Evolutionary conservation across 768 basidiomycete species (phyloP).

Genomic region (Glaciozyma antarctica): DNA sequence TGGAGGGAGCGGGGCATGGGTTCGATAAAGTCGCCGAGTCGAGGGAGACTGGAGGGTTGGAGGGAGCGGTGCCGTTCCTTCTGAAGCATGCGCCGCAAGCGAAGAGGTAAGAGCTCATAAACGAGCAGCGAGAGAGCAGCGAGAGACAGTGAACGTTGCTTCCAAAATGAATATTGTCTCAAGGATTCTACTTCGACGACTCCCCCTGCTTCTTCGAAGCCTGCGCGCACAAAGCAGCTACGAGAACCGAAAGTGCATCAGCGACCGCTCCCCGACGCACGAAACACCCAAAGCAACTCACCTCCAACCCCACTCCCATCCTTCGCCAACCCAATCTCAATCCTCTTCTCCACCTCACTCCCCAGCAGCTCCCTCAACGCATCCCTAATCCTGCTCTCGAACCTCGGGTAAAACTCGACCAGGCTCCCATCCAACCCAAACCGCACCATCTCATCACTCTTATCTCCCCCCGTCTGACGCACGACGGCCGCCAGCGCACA

Average conservation of each 20-base stretch:
- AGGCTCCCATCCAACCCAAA: slow-evolving; percentile 93
- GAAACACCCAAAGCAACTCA: slow-evolving; percentile 42
- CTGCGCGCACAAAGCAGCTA: slow-evolving; percentile 29
- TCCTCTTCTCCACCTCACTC: slow-evolving; percentile 62
- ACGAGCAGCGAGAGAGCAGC: too few species aligned
- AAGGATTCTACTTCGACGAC: neutral
- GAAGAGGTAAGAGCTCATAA: too few species aligned
- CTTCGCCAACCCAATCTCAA: slow-evolving; percentile 85
- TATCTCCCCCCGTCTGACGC: slow-evolving; percentile 60
- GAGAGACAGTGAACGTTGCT: too few species aligned
- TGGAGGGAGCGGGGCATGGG: neutral
- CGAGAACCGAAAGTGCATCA: neutral
- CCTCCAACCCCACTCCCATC: slow-evolving; percentile 97
- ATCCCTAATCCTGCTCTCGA: slow-evolving; percentile 61
- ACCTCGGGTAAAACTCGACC: slow-evolving; percentile 84
- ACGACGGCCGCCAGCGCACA: slow-evolving; percentile 79
- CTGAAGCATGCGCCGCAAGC: neutral
- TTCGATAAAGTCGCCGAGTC: neutral
- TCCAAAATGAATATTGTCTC: too few species aligned
- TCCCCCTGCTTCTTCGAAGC: slow-evolving; percentile 24
- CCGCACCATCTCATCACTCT: slow-evolving; percentile 45
- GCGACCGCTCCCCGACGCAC: too few species aligned
- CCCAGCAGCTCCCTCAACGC: slow-evolving; percentile 70
- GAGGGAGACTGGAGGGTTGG: neutral
- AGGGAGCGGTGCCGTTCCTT: neutral